Conservation (phyloP, 2,329 filamentous ascomycete genomes). For the Cytospora leucostoma region DNA sequence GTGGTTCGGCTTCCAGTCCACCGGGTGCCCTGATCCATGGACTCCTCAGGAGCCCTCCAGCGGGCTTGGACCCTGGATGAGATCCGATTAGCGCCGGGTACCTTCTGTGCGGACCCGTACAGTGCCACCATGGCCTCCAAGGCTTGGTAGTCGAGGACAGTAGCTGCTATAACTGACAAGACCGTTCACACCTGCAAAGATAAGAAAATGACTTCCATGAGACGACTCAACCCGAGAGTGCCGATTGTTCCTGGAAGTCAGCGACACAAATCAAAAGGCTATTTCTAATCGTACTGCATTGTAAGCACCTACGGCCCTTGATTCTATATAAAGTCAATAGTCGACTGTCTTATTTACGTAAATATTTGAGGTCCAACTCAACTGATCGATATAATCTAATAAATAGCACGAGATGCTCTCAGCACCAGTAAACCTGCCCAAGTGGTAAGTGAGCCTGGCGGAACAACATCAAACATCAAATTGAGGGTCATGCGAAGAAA, state of each 20-base stretch:
- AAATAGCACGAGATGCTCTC: constrained; percentile 18
- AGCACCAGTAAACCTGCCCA: constrained; percentile 22
- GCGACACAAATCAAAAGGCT: background rate
- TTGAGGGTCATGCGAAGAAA: background rate
- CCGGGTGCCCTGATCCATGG: background rate
- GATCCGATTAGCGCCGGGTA: background rate
- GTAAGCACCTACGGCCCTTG: too few species aligned
- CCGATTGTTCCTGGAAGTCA: background rate
- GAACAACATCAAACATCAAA: background rate
- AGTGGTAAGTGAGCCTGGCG: constrained; percentile 15
- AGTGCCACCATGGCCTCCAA: too few species aligned
- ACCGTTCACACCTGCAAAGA: background rate
- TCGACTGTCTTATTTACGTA: background rate
- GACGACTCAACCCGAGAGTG: background rate
- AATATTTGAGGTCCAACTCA: background rate
- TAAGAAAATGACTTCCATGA: background rate
- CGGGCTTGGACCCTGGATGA: background rate
- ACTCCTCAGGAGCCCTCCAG: background rate
- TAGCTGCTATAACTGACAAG: background rate
- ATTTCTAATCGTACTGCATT: too few species aligned
- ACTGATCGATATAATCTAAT: background rate
- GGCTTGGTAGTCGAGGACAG: background rate
- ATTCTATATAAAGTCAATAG: background rate
- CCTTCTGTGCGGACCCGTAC: background rate
- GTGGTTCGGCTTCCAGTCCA: background rate